phyloP scores from a whole-genome alignment of 768 basidiomycete genomes.

The Amyloporia xantha region DNA sequence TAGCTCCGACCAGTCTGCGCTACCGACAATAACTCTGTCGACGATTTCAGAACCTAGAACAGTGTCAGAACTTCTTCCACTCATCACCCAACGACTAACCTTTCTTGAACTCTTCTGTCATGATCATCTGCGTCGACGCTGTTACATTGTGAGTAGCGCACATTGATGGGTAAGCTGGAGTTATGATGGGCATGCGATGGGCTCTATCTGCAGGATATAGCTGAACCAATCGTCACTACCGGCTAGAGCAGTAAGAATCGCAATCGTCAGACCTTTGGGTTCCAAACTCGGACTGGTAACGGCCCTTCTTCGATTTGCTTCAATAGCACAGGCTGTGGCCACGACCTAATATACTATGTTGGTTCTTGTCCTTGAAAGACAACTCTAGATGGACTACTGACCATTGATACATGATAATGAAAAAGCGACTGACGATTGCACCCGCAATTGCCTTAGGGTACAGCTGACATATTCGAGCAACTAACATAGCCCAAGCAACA shows the following conservation, averaged over 20 bases:
- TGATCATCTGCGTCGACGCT: constrained; percentile 90
- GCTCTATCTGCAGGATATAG: constrained; percentile 86
- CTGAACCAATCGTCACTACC: constrained; percentile 30
- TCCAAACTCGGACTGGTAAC: constrained; percentile 93
- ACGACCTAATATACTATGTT: constrained; percentile 55
- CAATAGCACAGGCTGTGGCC: constrained; percentile 97
- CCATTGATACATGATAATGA: constrained; percentile 98
- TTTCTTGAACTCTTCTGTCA: constrained; percentile 93
- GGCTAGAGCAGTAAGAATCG: background rate
- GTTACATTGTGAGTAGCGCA: constrained; percentile 98
- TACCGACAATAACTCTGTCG: constrained; percentile 82
- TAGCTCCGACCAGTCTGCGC: constrained; percentile 85
- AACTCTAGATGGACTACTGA: constrained; percentile 28
- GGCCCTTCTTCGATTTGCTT: constrained; percentile 97
- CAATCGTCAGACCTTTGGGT: constrained; percentile 70
- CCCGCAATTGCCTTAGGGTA: constrained; percentile 94
- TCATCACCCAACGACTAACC: constrained; percentile 35
- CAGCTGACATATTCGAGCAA: constrained; percentile 98
- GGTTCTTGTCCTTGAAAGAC: constrained; percentile 1
- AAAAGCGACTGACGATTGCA: constrained; percentile 95
- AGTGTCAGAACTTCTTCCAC: constrained; percentile 1
- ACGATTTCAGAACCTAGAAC: constrained; percentile 84
- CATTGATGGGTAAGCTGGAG: constrained; percentile 98
- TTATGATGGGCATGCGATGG: constrained; percentile 99
- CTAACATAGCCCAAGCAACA: constrained; percentile 97